These are phyloP conservation scores for Debaryomyces sp. DNA, from an alignment of 1,139 yeast species.

Conservation along the genomic window DNA sequence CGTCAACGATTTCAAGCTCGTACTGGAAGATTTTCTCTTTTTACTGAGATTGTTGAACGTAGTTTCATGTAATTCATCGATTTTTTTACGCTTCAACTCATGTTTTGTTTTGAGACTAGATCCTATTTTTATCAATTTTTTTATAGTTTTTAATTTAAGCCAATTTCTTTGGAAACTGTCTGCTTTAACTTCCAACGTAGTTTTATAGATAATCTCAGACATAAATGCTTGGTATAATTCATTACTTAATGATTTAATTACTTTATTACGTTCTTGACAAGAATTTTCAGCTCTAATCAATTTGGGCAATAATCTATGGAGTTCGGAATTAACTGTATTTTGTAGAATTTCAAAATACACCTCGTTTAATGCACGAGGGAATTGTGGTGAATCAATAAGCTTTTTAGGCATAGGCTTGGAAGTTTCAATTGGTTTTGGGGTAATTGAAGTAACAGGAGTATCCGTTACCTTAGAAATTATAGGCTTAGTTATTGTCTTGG, in stretches of 20 bases:
- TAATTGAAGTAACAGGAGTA: not conserved
- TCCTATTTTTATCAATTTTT: slow-evolving; percentile 29
- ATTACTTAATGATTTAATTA: slow-evolving; percentile 42
- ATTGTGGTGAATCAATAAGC: slow-evolving; percentile 20
- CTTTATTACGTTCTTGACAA: slow-evolving; percentile 25
- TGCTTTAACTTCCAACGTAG: slow-evolving; percentile 46
- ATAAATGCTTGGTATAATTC: slow-evolving; percentile 64
- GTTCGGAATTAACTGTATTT: slow-evolving; percentile 33
- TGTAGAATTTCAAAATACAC: slow-evolving; percentile 33
- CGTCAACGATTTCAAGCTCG: slow-evolving; percentile 16
- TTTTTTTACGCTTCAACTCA: slow-evolving; percentile 31
- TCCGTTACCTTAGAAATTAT: not conserved
- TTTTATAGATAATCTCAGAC: slow-evolving; percentile 52
- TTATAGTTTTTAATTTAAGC: slow-evolving; percentile 28
- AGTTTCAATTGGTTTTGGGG: not conserved
- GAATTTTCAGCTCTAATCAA: slow-evolving; percentile 24
- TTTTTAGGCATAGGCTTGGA: slow-evolving; percentile 10
- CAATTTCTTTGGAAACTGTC: slow-evolving; percentile 26
- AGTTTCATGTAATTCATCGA: slow-evolving; percentile 46
- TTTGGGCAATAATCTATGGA: slow-evolving; percentile 26
- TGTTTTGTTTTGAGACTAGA: slow-evolving; percentile 22
- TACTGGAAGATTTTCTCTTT: slow-evolving; percentile 25
- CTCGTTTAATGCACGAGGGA: slow-evolving; percentile 22
- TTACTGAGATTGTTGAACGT: slow-evolving; percentile 24
- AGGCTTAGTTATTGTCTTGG: not conserved